Evolutionary conservation across 805 yeast species (phyloP), one percentile per base, ranked within the genome.

Genomic region (Candida ortonii): DNA sequence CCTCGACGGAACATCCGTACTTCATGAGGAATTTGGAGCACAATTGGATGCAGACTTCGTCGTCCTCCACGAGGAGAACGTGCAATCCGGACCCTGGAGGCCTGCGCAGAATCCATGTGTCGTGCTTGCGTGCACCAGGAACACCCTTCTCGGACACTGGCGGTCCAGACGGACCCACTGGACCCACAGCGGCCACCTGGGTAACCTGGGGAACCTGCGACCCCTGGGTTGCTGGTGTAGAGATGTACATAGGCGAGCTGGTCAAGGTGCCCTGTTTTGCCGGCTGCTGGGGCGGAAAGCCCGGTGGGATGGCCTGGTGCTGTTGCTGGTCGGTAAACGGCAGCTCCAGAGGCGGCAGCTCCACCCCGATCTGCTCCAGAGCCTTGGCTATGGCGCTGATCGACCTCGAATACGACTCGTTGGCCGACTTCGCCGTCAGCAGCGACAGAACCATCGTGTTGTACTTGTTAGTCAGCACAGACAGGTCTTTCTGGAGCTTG

Each of bases 1-100:
- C 86, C 29, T 93, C 90, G 4, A 90, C 96, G 10, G 87, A 79
- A 57, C 96, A 89, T 0, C 97, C 97, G 56, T 84, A 87, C 52
- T 86, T 84, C 53, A 77, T 75, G 38, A 93, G 59, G 52, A 93
- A 86, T 55, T 85, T 84, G 7, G 84, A 70, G 49, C 96, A 85
- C 7, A 90, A 67, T 44, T 83, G 85, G 34, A 87, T 83, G 48
- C 96, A 84, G 23, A 84, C 85, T 24, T 73, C 76, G 57, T 82
- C 94, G 59, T 83, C 94, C 58, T 83, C 94, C 11, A 84, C 93
- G 16, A 84, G 59, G 25, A 83, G 62, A 3, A 84, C 90, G 51
- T 80, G 88, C 55, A 81, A 77, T 16, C 56, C 56, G 2, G 64
- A 56, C 2, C 61, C 63, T 3, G 51, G 36, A 3, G 65, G 65